Percentiles rank a stretch among this genome's conserved stretches.
phyloP scores from a whole-genome alignment of 768 basidiomycete genomes.

The Macrolepiota albuminosa region DNA sequence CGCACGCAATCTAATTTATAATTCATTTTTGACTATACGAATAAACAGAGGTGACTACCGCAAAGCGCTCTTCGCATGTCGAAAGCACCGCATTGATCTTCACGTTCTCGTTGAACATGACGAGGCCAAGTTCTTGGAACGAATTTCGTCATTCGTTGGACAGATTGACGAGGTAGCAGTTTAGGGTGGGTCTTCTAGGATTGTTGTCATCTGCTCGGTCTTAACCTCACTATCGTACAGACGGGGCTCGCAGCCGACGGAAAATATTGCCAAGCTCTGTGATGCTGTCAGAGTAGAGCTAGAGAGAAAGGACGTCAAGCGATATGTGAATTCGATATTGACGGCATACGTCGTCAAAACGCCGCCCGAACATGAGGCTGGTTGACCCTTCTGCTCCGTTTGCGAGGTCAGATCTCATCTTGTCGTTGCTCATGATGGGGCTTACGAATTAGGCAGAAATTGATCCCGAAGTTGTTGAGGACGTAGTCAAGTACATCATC shows the following conservation, averaged over 20 bases:
- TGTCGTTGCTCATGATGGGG: not conserved
- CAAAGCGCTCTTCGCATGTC: slow-evolving; percentile 85
- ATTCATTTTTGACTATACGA: not conserved
- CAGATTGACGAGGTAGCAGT: slow-evolving; percentile 84
- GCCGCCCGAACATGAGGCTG: slow-evolving; percentile 89
- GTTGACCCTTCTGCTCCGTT: slow-evolving; percentile 62
- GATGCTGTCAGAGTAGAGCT: slow-evolving; percentile 71
- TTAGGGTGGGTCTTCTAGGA: slow-evolving; percentile 54
- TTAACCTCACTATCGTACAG: slow-evolving; percentile 29
- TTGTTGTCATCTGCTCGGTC: not conserved
- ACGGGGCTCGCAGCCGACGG: slow-evolving; percentile 52
- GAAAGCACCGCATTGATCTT: slow-evolving; percentile 91
- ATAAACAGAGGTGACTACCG: slow-evolving; percentile 62
- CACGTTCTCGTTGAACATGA: slow-evolving; percentile 85
- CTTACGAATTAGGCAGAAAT: slow-evolving; percentile 32
- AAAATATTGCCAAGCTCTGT: slow-evolving; percentile 65
- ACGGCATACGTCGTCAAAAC: slow-evolving; percentile 91
- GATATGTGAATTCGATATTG: slow-evolving; percentile 86
- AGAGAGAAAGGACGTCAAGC: slow-evolving; percentile 64
- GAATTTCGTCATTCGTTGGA: slow-evolving; percentile 66
- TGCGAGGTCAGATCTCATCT: slow-evolving; percentile 59
- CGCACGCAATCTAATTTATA: too few species aligned
- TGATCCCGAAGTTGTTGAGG: slow-evolving; percentile 79
- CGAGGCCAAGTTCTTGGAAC: slow-evolving; percentile 56
- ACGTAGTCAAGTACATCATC: slow-evolving; percentile 97